Percentiles rank a stretch among this genome's conserved stretches.
These are phyloP conservation scores for Immersiporthe knoxdaviesiana DNA, from an alignment of 2,329 filamentous ascomycete genomes.

Conservation along the genomic window DNA sequence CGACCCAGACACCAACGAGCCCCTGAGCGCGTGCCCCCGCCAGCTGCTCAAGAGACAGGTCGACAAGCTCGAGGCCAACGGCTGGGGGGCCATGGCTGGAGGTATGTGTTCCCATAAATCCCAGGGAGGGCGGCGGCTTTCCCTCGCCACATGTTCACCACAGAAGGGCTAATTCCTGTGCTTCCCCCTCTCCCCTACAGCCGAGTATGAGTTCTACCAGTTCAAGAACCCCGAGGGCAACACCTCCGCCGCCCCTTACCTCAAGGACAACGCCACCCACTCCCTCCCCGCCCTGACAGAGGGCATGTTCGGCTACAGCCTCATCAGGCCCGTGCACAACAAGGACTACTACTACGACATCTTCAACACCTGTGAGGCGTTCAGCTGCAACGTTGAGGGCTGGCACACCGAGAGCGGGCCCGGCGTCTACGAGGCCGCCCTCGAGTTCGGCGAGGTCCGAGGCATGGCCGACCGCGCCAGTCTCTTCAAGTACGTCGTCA, in stretches of 20 bases:
- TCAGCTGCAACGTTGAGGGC: slow-evolving; percentile 82
- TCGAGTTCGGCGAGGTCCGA: slow-evolving; percentile 86
- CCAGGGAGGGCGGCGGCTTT: neutral
- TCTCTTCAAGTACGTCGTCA: slow-evolving; percentile 93
- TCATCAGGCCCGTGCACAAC: slow-evolving; percentile 85
- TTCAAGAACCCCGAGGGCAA: slow-evolving; percentile 72
- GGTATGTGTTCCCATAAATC: slow-evolving; percentile 64
- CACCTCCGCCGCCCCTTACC: slow-evolving; percentile 73
- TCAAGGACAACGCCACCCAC: slow-evolving; percentile 72
- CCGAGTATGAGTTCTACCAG: slow-evolving; percentile 95
- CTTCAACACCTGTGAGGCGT: slow-evolving; percentile 77
- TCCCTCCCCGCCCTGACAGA: slow-evolving; percentile 81
- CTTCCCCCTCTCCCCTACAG: slow-evolving; percentile 47
- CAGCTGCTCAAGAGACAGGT: slow-evolving; percentile 72
- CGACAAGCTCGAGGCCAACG: slow-evolving; percentile 67
- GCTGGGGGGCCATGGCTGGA: slow-evolving; percentile 86
- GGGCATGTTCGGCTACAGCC: slow-evolving; percentile 94
- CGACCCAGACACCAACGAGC: slow-evolving; percentile 75
- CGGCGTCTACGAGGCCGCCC: slow-evolving; percentile 91
- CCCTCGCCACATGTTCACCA: no score
- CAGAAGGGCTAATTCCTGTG: neutral
- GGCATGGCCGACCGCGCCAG: slow-evolving; percentile 91
- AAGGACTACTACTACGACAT: slow-evolving; percentile 91
- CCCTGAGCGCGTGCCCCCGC: slow-evolving; percentile 78
- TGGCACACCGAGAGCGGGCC: slow-evolving; percentile 96